Base-by-base conservation (phyloP, 1,139 yeast genomes). In the Keqinozyma sinolaborantium region DNA sequence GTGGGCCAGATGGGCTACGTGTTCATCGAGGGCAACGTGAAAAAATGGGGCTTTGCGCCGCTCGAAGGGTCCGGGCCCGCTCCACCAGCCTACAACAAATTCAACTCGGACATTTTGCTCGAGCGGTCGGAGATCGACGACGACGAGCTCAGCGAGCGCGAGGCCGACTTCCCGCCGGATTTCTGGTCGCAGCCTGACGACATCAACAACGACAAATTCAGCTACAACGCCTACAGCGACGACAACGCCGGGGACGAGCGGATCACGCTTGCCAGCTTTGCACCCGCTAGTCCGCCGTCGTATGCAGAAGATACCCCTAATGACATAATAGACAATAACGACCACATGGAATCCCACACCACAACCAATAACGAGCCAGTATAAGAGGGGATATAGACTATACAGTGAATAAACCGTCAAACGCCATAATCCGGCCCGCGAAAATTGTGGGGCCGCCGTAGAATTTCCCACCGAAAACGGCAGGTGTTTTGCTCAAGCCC, bases 11-110 rank as follows among this genome's bases (percentile, higher is more conserved):
- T 69, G 45, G 82, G 81, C 4, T 76, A 56, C 50, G 81, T 76
- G 3, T 74, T 70, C 44, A 75, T 76, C 23, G 82, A 76, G 48
- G 81, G 70, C 1, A 75, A 76, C 43, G 81, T 76, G 14, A 76
- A 76, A 44, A 74, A 72, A 49, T 76, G 82, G 82, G 80, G 80
- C n/a, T 73, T 70, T 51, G 82, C 78, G 1, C 80, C 81, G 1
- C 47, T 76, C 32, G 78, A 73, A 50, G 82, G 82, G 1, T 65
- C 51, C 29, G 79, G 77, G n/a, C 73, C 77, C 2, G 75, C 81
- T n/a, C 82, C 82, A 2, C 82, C 82, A 7, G 70, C 75, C 16
- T 76, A 76, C 50, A 70, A 70, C 35, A 73, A 71, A 40, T 76
- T 70, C 45, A 75, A 74, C 41, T 57, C 65, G 13, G 82, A 76